Percentiles rank a stretch among this genome's conserved stretches.
phyloP scores from a whole-genome alignment of 2,329 filamentous ascomycete genomes.

The Hypoxylon sp. region DNA sequence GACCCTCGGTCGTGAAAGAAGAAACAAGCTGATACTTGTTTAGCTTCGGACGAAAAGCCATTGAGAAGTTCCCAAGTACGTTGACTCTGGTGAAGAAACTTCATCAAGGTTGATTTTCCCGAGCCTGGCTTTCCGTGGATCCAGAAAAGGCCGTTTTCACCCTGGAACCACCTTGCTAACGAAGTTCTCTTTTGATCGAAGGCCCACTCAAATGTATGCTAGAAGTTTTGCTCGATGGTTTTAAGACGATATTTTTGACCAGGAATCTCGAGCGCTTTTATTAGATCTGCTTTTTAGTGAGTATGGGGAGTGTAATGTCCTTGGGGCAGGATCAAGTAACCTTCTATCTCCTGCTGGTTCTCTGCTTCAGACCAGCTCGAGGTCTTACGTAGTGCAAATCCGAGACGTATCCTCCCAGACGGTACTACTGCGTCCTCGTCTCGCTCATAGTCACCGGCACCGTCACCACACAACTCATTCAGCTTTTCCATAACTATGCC shows the following conservation, averaged over 20 bases:
- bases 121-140: slow-evolving; percentile 37
- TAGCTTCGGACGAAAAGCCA: slow-evolving; percentile 1
- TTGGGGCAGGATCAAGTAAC: not conserved
- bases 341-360: not conserved
- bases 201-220: slow-evolving; percentile 30
- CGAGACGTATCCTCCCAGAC: too few relatives aligned
- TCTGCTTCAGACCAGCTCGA: too few relatives aligned
- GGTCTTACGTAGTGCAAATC: too few relatives aligned
- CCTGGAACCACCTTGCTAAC: slow-evolving; percentile 22
- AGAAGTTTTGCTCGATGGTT: slow-evolving; percentile 25
- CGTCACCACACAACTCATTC: not conserved
- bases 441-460: too few relatives aligned
- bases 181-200: slow-evolving; percentile 13
- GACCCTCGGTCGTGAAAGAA: slow-evolving; percentile 32
- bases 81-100: slow-evolving; percentile 29
- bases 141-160: slow-evolving; percentile 30
- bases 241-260: slow-evolving; percentile 11
- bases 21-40: slow-evolving; percentile 24
- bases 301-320: not conserved
- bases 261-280: slow-evolving; percentile 6
- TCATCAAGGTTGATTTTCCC: slow-evolving; percentile 39
- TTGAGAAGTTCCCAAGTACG: slow-evolving; percentile 26
- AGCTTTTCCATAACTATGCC: slow-evolving; percentile 8
- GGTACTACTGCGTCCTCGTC: too few relatives aligned
- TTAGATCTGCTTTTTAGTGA: slow-evolving; percentile 17